A percentile compares a stretch with the other conserved stretches of the same genome.
These are phyloP conservation scores for Pseudogymnoascus sp. DNA, from an alignment of 2,329 filamentous ascomycete genomes.

Conservation along the genomic window DNA sequence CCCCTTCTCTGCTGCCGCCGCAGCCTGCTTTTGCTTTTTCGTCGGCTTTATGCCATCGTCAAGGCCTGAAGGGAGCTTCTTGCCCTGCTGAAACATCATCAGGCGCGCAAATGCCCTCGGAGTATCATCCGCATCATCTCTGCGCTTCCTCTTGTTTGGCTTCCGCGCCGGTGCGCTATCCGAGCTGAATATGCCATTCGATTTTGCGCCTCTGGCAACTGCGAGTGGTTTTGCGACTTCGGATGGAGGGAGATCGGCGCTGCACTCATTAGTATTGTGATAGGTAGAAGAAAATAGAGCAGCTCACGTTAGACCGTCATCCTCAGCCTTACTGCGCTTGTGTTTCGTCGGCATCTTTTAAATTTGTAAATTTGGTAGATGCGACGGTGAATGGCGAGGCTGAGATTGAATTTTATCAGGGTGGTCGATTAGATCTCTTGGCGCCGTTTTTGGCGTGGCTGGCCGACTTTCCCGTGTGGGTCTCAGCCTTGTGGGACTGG, in stretches of 20 bases:
- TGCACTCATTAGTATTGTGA: constrained; percentile 17
- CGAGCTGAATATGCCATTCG: constrained; percentile 33
- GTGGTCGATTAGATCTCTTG: constrained; percentile 7
- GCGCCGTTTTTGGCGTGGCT: neutral
- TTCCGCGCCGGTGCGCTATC: constrained; percentile 25
- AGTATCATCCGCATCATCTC: constrained; percentile 59
- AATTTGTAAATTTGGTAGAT: constrained; percentile 8
- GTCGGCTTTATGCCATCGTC: constrained; percentile 57
- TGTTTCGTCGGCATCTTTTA: constrained; percentile 78
- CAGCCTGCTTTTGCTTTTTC: constrained; percentile 28
- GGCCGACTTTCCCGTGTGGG: constrained; percentile 4
- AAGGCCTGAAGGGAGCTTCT: constrained; percentile 55
- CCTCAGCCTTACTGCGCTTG: constrained; percentile 54
- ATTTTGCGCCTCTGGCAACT: constrained; percentile 39
- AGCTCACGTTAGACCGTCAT: constrained; percentile 48
- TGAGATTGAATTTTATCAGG: constrained; percentile 8
- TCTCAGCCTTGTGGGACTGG: constrained; percentile 4
- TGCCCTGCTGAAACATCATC: constrained; percentile 67
- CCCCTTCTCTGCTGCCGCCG: constrained; percentile 18
- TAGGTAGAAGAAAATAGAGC: neutral
- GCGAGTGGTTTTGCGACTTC: constrained; percentile 36
- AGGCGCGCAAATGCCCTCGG: constrained; percentile 81
- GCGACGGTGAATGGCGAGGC: constrained; percentile 8
- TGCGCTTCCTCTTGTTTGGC: constrained; percentile 44
- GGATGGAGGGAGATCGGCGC: constrained; percentile 46